A percentile compares a stretch with the other conserved stretches of the same genome.
These are phyloP conservation scores for Podila epigama DNA, from an alignment of 192 early-diverging fungal genomes.

Conservation along the genomic window DNA sequence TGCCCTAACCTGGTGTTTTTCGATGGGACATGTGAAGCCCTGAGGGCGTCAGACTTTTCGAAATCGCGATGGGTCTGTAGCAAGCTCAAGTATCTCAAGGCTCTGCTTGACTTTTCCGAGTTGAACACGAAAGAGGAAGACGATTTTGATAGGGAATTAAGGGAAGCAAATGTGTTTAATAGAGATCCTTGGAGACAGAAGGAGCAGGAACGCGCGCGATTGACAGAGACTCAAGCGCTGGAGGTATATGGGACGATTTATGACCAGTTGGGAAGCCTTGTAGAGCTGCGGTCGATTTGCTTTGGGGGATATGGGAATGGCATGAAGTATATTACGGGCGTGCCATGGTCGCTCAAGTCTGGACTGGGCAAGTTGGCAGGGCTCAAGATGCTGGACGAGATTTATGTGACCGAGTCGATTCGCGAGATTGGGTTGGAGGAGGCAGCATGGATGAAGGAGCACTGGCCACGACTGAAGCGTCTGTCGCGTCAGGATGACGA, in stretches of 20 bases:
- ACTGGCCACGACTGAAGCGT: not conserved
- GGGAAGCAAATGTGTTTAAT: too few relatives aligned
- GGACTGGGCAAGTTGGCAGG: not conserved
- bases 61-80: not conserved
- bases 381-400: not conserved
- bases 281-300: not conserved
- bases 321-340: not conserved
- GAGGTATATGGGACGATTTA: conserved; percentile 4
- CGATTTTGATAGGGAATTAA: not conserved
- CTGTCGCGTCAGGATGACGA: not conserved
- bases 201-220: not conserved
- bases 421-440: not conserved
- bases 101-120: not conserved
- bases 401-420: not conserved
- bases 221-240: not conserved
- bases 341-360: not conserved
- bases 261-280: not conserved
- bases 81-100: not conserved
- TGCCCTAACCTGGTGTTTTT: conserved; percentile 1
- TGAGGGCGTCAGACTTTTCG: not conserved
- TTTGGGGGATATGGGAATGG: not conserved
- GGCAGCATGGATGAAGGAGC: not conserved
- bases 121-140: not conserved
- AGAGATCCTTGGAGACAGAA: not conserved
- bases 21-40: not conserved